Base-by-base conservation (phyloP, 2,329 filamentous ascomycete species). In the Alternaria solani region DNA sequence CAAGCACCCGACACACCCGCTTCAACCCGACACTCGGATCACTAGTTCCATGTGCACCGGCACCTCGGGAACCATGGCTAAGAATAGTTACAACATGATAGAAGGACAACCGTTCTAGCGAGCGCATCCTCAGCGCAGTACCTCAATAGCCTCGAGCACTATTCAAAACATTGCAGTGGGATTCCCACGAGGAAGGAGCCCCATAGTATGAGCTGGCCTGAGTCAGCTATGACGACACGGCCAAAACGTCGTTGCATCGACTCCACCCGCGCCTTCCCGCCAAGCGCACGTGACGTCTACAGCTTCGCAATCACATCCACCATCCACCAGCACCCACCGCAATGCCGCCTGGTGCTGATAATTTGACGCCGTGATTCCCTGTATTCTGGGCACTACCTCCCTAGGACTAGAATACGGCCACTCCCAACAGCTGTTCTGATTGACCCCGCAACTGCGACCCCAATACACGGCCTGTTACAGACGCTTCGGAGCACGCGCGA, bases 21-120 rank as follows among this genome's bases (percentile, higher is more conserved):
- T 23, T 26, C 23, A 3, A 20, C 38, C n/a, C 38, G 30, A 38
- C 36, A 20, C 41, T 51, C 28, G 46, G 38, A 44, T 51, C 28
- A 48, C 46, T 57, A 57, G 54, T 42, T 28, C 39, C 18, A 41
- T 43, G 39, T 23, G 8, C 25, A 16, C 16, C 25, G 38, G 25
- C 34, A 25, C 43, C 55, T 12, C 56, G 51, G 34, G 30, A 48
- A 48, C n/a, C 16, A 42, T 55, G 28, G 36, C 51, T 51, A n/a
- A 55, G 43, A 43, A 52, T 12, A 43, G 51, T 44, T 23, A 48
- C 38, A 30, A n/a, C 18, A 57, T 5, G 32, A 46, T 41, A 39
- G 14, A 36, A 36, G 7, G 12, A 16, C 32, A 12, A 36, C 32
- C 14, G 4, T 36, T 16, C 6, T 36, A 36, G 32, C 32, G 14